Base-by-base conservation (phyloP, 768 basidiomycete species). In the Hortiboletus campestris region DNA sequence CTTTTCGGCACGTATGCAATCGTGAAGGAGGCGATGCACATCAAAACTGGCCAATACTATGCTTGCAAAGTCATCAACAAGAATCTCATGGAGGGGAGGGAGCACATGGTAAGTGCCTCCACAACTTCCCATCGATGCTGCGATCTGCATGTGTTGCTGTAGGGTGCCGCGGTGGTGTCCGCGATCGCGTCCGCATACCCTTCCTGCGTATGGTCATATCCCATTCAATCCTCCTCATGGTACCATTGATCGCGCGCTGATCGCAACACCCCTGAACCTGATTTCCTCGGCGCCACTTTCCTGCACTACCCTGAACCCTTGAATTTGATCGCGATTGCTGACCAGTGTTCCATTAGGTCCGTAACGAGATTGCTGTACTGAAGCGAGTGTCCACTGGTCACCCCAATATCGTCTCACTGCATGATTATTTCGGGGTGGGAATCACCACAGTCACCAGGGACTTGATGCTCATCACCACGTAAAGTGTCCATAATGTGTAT, bases 51-150 rank as follows among this genome's bases (percentile, higher is more conserved):
- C 20, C 83, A 97, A 72, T 96, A 95, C 76, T 98, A 89, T 78
- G 97, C 96, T 20, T 98, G 95, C 83, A 99, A 99, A 74, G 97
- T 98, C 66, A 94, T 98, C 76, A 98, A 96, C 85, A 98, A 98
- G 82, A 94, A 95, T 67, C 84, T 97, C 55, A 97, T 96, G 94
- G 91, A 96, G 70, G 96, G 96, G 6, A 80, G 96, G 60, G 96
- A 98, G 75, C 86, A 95, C 70, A 98, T 98, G 96, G 96, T 94
- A 20, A 63, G 84, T 68, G 36, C 31, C 8, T 46, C 53, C 36
- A 41, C 28, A 38, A 31, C 43, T 20, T 55, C 20, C 51, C 39
- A 51, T 57, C 47, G 49, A 54, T 56, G 28, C 55, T 48, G 38
- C 57, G 40, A 52, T 55, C 46, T 34, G 46, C 41, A 34, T 28